Base-by-base conservation (phyloP, 2,329 filamentous ascomycete genomes). In the Cordyceps militaris region DNA sequence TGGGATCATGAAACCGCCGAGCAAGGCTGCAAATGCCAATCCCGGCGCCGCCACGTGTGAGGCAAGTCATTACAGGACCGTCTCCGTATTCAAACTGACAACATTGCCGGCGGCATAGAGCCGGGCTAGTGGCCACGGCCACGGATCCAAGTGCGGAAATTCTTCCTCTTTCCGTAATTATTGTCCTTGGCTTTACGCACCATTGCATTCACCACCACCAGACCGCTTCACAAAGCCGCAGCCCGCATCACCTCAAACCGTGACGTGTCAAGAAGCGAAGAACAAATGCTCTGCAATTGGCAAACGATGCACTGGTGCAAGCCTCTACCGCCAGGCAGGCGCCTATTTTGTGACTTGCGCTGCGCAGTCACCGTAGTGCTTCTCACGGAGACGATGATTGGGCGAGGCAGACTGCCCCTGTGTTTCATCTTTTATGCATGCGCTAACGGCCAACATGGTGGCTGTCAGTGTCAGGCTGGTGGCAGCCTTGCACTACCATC, bases 1-100 rank as follows among this genome's bases (percentile, higher is more conserved):
- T 13, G 30, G 53, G 53, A 40, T 56, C 42, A 48, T 56, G 43
- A 56, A 56, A 56, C 53, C 40, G 40, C 51, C 42, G n/a, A 40
- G 21, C 53, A 30, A 38, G 53, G 32, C 36, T 56, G 30, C 11
- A 14, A 28, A 26, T 10, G 9, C 19, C n/a, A 14, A 56, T 56
- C 53, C 53, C 43, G 32, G 53, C 32, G 43, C 23, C 43, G 32
- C 53, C 53, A 56, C 53, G 53, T 56, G 53, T 38, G 26, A 43
- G n/a, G 38, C 36, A 3, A 11, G n/a, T n/a, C n/a, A 26, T 53
- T 53, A 26, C 14, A 24, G 23, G 24, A 11, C 28, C 32, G 9
- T n/a, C 13, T n/a, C n/a, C n/a, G n/a, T n/a, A n/a, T n/a, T n/a
- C n/a, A n/a, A n/a, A n/a, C n/a, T n/a, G n/a, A n/a, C n/a, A n/a